Evolutionary conservation across 805 yeast species (phyloP), one percentile per base, ranked within the genome.

Genomic region (Kuraishia capsulata): DNA sequence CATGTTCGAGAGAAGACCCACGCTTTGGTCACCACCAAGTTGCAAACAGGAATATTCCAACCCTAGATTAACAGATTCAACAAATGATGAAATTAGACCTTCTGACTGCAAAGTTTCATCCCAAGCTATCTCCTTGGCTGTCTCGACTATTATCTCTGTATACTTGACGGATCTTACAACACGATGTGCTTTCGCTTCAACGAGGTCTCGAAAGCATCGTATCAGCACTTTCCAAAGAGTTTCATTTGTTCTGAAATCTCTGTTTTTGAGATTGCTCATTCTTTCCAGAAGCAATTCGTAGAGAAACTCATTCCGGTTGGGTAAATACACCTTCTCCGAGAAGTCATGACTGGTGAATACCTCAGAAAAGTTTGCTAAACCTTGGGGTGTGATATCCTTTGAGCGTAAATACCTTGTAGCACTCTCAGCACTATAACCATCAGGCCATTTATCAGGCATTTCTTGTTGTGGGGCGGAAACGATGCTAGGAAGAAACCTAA

Each of bases 401-500:
- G 77, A 69, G 44, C 90, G 66, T 21, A 82, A 62, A 47, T 62
- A 64, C 50, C 69, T 69, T 1, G 89, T 79, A 21, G 78, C 52
- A 2, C 67, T 64, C 44, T 75, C 82, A 0, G 75, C 69, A 4
- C 69, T 49, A 9, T 33, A 23, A 20, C 16, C 21, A 23, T 8
- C 26, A 23, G 26, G 10, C 10, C 26, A 8, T 23, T 11, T 11
- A 23, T 23, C 26, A 23, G 26, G 26, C 26, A 23, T 23, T 11
- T 23, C 26, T 23, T 23, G 26, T 23, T 8, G 8, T 23, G 26
- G 26, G 26, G n/a, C n/a, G n/a, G n/a, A n/a, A n/a, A n/a, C n/a
- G n/a, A n/a, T n/a, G n/a, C n/a, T n/a, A n/a, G n/a, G n/a, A n/a
- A n/a, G n/a, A n/a, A n/a, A n/a, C n/a, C n/a, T n/a, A n/a, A n/a